Evolutionary conservation across 305 asterid genomes (phyloP).

Genomic region (Fraxinus paxiana): DNA sequence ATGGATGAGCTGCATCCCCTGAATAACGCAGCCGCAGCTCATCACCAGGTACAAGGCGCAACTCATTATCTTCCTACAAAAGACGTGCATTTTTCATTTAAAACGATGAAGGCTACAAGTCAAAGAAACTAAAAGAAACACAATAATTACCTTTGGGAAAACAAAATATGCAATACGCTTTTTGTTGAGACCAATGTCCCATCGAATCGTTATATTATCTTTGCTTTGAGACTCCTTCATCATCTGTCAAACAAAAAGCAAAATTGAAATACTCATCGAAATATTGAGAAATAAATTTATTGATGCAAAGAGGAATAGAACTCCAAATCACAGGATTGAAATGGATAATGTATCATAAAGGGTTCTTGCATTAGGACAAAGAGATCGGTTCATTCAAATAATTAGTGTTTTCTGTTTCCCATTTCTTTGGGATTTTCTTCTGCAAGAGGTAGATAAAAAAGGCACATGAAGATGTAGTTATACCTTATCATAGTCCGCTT

Average conservation of each 20-base stretch:
- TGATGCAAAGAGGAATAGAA: not conserved
- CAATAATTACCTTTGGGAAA: constrained; percentile 73
- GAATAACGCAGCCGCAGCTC: constrained; percentile 94
- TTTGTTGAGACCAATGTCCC: constrained; percentile 99
- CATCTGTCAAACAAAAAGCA: constrained; percentile 54
- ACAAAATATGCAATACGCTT: constrained; percentile 94
- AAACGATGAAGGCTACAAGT: not conserved
- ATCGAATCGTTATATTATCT: constrained; percentile 85
- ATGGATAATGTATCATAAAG: not conserved
- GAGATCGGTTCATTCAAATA: not conserved
- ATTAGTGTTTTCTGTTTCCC: not conserved
- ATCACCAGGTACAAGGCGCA: constrained; percentile 99
- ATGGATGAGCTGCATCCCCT: constrained; percentile 92
- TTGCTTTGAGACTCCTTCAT: constrained; percentile 99
- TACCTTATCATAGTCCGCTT: constrained; percentile 99
- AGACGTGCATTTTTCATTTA: constrained; percentile 24
- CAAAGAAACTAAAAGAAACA: constrained; percentile 5
- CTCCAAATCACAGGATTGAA: not conserved
- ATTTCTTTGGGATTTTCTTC: not conserved
- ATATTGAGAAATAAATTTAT: not conserved
- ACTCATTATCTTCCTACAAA: constrained; percentile 93
- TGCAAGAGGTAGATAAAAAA: not conserved
- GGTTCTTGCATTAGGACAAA: not conserved
- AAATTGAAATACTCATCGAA: constrained; percentile 17
- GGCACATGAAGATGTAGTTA: not conserved